Evolutionary conservation across 2,329 filamentous ascomycete species (phyloP), one percentile per base, ranked within the genome.

Genomic region (Trichoderma sp.): DNA sequence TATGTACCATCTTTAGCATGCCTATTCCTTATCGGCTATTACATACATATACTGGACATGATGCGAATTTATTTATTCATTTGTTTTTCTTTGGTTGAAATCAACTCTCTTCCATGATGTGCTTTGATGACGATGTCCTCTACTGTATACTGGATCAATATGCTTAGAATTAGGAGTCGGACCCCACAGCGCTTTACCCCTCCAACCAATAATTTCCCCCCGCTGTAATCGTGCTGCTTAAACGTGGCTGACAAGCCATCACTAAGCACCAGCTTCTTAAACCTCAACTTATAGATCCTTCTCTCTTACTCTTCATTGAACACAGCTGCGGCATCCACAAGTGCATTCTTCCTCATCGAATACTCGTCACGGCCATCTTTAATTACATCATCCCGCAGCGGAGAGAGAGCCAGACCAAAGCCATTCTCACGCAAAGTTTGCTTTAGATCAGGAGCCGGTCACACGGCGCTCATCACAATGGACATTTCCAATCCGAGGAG

Each of bases 401-500:
- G 9, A 48, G 42, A 22, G 37, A 19, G 42, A 48, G 19, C 9
- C n/a, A n/a, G n/a, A n/a, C n/a, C n/a, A n/a, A 12, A 9, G 5
- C 12, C 42, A 3, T 22, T 22, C 19, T 48, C 19, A 22, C 13
- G 42, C 42, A 22, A 19, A 48, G 12, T 48, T 48, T 45, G 39
- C 39, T 22, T 22, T 4, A 9, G 39, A 22, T 45, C 19, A 13
- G n/a, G n/a, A n/a, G n/a, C n/a, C n/a, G n/a, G n/a, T n/a, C n/a
- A n/a, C n/a, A n/a, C n/a, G n/a, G n/a, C n/a, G n/a, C 32, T 25
- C 32, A 25, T 12, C 19, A 32, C 4, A 19, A 70, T 70, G 68
- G 79, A 84, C 4, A 78, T 87, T 27, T 72, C 79, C 39, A 84
- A 87, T 72, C 84, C 86, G 12, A 81, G 86, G 60, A 81, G 88